These are phyloP conservation scores for Peronosclerospora sorghi DNA, from an alignment of 352 stramenopile species.

Conservation along the genomic window DNA sequence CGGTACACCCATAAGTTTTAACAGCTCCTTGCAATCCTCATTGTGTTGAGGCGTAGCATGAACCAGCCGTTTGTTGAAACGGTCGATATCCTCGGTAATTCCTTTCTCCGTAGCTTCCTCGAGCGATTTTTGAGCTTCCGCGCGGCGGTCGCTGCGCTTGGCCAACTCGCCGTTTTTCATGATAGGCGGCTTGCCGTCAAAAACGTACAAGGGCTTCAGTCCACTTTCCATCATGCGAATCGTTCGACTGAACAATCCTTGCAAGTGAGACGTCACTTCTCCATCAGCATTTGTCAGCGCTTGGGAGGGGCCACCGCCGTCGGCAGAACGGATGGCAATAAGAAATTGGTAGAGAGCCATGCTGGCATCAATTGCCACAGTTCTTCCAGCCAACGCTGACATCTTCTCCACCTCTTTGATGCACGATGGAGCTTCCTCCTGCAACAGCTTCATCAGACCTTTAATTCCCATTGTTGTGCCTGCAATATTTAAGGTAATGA, in stretches of 20 bases:
- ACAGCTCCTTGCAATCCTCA: constrained; percentile 88
- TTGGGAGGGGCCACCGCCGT: constrained; percentile 75
- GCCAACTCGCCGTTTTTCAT: constrained; percentile 95
- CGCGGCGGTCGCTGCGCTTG: constrained; percentile 87
- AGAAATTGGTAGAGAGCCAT: constrained; percentile 99
- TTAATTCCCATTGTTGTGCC: constrained; percentile 95
- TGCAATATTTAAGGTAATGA: no score
- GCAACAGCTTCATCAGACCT: constrained; percentile 96
- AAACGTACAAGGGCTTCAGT: constrained; percentile 97
- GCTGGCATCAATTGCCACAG: constrained; percentile 97
- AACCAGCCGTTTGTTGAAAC: constrained; percentile 89
- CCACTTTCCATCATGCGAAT: constrained; percentile 97
- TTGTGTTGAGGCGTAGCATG: constrained; percentile 88
- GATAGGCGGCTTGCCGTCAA: constrained; percentile 97
- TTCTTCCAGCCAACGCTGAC: constrained; percentile 89
- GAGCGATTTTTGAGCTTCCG: constrained; percentile 79
- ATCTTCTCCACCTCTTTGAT: constrained; percentile 92
- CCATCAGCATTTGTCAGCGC: constrained; percentile 97
- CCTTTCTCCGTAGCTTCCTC: constrained; percentile 78
- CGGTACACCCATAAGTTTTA: constrained; percentile 94
- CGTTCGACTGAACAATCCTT: constrained; percentile 98
- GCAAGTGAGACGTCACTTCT: constrained; percentile 87
- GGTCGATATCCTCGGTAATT: constrained; percentile 88
- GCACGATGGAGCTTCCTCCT: constrained; percentile 93
- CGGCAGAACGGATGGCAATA: constrained; percentile 80